Conservation (phyloP, 495 filamentous ascomycete genomes). For the Tuber umbilicatum region DNA sequence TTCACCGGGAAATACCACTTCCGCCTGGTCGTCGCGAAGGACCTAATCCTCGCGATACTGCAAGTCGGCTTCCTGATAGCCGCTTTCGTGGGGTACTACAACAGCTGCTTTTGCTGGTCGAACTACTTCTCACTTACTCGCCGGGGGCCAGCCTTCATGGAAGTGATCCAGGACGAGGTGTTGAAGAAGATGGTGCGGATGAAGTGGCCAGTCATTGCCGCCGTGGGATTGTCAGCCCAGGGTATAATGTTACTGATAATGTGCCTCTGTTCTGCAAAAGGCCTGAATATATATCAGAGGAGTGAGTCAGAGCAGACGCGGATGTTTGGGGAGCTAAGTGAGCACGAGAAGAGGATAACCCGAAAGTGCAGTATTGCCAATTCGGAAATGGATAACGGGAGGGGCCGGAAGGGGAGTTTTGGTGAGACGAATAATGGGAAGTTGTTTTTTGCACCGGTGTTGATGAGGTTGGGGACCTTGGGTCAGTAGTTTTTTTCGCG, state of each 20-base stretch:
- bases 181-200: not conserved
- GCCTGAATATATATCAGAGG: not conserved
- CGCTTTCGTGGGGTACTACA: conserved; percentile 6
- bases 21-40: not conserved
- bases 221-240: not conserved
- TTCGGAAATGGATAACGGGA: not conserved
- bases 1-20: conserved; percentile 11
- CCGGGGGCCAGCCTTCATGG: not conserved
- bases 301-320: not conserved
- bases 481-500: not conserved
- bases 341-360: not conserved
- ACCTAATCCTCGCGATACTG: not conserved
- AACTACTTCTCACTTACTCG: not conserved
- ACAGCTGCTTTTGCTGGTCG: not conserved
- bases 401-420: not conserved
- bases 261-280: not conserved
- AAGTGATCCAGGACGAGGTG: not conserved
- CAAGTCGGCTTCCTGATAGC: conserved; percentile 3
- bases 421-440: not conserved
- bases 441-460: not conserved
- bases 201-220: not conserved
- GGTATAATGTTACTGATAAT: not conserved
- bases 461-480: not conserved
- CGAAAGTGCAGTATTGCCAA: not conserved
- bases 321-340: not conserved